A percentile compares a stretch with the other conserved stretches of the same genome.
These are phyloP conservation scores for Yamadazyma membranifaciens DNA, from an alignment of 1,139 yeast genomes.

Conservation along the genomic window DNA sequence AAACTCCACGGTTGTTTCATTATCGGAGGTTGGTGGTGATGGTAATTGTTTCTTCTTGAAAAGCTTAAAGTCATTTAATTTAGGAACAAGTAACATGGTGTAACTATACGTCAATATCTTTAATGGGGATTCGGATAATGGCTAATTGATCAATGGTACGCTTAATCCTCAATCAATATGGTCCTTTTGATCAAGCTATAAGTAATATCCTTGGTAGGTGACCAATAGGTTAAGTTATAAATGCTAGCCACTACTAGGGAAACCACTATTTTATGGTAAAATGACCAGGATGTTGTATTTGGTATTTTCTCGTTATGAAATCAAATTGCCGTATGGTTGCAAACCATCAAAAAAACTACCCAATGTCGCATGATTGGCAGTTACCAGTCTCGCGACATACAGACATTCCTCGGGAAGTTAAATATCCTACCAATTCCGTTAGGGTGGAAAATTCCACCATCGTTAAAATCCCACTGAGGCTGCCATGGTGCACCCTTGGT, in stretches of 20 bases:
- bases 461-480: no score
- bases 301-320: neutral
- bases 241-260: neutral
- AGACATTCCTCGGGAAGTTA: no score
- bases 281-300: neutral
- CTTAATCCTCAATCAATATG: neutral
- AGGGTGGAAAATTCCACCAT: no score
- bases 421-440: no score
- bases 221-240: neutral
- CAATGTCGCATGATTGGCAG: neutral
- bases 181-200: neutral
- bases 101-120: no score
- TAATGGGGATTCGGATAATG: no score
- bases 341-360: neutral
- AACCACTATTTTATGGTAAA: neutral
- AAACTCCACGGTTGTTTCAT: neutral
- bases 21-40: neutral
- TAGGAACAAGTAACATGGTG: slow-evolving; percentile 7
- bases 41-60: slow-evolving; percentile 2
- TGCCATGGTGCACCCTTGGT: no score
- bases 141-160: no score
- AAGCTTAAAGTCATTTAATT: slow-evolving; percentile 4
- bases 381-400: neutral
- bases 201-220: neutral
- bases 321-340: neutral